Evolutionary conservation across 768 basidiomycete species (phyloP).

Genomic region (Porpolomopsis calyptriformis): DNA sequence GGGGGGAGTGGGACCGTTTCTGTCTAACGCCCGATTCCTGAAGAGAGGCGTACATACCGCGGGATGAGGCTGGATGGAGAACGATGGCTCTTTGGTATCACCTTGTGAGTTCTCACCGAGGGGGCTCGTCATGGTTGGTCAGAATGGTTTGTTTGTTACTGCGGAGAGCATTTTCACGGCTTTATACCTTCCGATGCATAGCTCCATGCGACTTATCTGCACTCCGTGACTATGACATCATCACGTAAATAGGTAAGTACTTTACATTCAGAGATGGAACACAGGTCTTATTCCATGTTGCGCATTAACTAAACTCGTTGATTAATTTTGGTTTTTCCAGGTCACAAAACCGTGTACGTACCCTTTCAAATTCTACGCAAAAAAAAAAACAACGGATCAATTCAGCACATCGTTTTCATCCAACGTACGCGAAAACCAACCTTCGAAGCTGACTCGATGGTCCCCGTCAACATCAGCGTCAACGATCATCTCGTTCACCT

Average conservation of each 20-base stretch:
- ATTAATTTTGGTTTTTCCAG: constrained; percentile 6
- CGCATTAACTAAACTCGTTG: constrained; percentile 6
- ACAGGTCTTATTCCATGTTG: background rate
- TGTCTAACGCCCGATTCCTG: background rate
- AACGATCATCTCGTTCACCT: constrained; percentile 15
- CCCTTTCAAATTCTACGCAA: constrained; percentile 65
- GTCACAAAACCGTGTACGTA: constrained; percentile 20
- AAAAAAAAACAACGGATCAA: background rate
- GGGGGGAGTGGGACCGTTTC: too few relatives aligned
- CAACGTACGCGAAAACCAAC: constrained; percentile 24
- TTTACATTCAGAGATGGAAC: constrained; percentile 49
- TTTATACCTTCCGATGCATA: too few relatives aligned
- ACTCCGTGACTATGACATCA: constrained; percentile 23
- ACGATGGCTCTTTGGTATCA: constrained; percentile 27
- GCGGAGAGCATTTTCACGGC: too few relatives aligned
- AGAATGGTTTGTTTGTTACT: background rate
- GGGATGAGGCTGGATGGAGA: constrained; percentile 50
- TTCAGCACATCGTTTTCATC: constrained; percentile 4
- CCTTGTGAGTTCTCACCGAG: constrained; percentile 14
- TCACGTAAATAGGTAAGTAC: background rate
- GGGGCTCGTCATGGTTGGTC: constrained; percentile 16
- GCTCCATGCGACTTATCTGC: too few relatives aligned
- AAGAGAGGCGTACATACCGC: constrained; percentile 31
- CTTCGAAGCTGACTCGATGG: constrained; percentile 65
- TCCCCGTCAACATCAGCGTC: constrained; percentile 71